phyloP scores from a whole-genome alignment of 2,329 filamentous ascomycete species.

The Didymella pomorum region DNA sequence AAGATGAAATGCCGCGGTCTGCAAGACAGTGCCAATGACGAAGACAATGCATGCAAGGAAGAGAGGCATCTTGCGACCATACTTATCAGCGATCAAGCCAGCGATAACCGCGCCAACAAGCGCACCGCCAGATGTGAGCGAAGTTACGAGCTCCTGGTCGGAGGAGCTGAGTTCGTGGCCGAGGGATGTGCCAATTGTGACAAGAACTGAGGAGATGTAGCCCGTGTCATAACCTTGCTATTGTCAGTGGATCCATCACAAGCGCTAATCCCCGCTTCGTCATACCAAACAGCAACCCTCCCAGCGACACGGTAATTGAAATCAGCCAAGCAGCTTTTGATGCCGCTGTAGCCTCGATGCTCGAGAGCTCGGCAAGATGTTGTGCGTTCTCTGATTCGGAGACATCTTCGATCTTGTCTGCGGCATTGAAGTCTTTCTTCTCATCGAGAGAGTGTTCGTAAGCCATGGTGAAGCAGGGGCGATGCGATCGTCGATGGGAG shows the following conservation, averaged over 20 bases:
- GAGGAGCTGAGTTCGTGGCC: conserved; percentile 40
- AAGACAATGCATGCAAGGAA: conserved; percentile 40
- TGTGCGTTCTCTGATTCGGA: conserved; percentile 27
- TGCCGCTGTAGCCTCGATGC: conserved; percentile 38
- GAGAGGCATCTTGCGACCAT: conserved; percentile 45
- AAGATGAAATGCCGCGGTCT: conserved; percentile 38
- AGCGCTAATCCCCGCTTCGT: background rate
- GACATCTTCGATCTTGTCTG: conserved; percentile 36
- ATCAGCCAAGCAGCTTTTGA: conserved; percentile 43
- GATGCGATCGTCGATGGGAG: background rate
- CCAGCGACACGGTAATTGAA: conserved; percentile 39
- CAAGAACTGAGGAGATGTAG: conserved; percentile 50
- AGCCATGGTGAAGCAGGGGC: conserved; percentile 3
- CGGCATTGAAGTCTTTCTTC: conserved; percentile 27
- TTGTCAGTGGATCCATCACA: background rate
- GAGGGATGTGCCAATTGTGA: conserved; percentile 48
- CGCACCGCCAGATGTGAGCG: conserved; percentile 49
- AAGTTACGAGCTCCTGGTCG: conserved; percentile 52
- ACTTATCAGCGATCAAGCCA: conserved; percentile 48
- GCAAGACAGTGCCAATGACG: conserved; percentile 40
- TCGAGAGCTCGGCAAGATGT: conserved; percentile 35
- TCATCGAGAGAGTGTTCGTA: conserved; percentile 15
- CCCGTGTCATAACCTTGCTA: conserved; percentile 49
- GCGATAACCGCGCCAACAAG: conserved; percentile 50
- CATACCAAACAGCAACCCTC: conserved; percentile 41